Evolutionary conservation across 148 eudicot species (phyloP), one percentile per base, ranked within the genome.

Genomic region (Nyssa sinensis): DNA sequence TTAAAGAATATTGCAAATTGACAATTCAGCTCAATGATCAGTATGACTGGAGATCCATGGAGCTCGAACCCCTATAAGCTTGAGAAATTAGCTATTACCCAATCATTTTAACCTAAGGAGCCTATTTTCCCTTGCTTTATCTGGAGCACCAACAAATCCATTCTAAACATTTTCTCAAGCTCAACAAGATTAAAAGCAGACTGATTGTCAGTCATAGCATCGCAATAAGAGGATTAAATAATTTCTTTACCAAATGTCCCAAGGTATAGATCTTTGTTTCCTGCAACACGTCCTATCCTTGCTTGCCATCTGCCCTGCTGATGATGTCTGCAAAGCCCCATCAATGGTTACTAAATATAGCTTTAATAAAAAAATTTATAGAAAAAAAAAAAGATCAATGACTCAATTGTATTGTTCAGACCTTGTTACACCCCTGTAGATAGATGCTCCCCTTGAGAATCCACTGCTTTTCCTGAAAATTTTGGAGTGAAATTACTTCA

Each of bases 261-360:
- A 4, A 95, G 93, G 78, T 95, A 95, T 32, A 95, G 70, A 81
- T 95, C 98, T 74, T 95, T 95, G 70, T 95, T 95, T 62, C 98
- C 98, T 3, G 98, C 98, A 62, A 95, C 98, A 67, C 98, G 98
- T 57, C 98, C 98, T 34, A 95, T 95, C 69, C 98, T 90, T 62
- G 98, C 98, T 79, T 95, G 98, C 98, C 98, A 95, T 16, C 98
- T 86, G 24, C 98, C 98, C 85, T 95, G 98, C 72, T 95, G 98
- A 74, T 95, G 98, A 82, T 95, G 98, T 83, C 98, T 93, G 82
- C 73, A 74, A 35, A 63, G 55, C 62, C 68, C 13, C 19, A 49
- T 31, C 23, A 19, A 13, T n/a, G 59, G 59, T 1, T 55, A 55
- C 17, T 55, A n/a, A 55, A 55, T 55, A 55, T 19, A 55, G 19